Evolutionary conservation across 768 basidiomycete species (phyloP).

Genomic region (Termitomyces sp.): DNA sequence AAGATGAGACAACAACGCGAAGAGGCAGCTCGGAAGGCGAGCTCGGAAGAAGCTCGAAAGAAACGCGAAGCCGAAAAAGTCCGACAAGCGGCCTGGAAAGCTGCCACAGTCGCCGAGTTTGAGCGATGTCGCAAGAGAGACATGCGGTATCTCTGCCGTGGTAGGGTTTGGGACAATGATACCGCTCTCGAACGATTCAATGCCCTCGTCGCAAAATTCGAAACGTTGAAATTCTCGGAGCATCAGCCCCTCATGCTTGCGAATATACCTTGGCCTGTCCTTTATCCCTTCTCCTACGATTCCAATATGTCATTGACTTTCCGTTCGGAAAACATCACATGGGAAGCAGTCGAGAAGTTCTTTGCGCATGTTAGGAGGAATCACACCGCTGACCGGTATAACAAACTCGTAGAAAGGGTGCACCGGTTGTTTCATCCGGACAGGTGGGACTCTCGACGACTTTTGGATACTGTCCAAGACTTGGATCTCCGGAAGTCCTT

Average conservation of each 20-base stretch:
- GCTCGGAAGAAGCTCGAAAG: conserved; percentile 1
- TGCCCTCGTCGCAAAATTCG: conserved; percentile 5
- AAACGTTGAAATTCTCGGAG: conserved; percentile 17
- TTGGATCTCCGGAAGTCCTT: not conserved
- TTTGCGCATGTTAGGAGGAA: not conserved
- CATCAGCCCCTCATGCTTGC: conserved; percentile 12
- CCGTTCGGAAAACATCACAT: not conserved
- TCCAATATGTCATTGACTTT: not conserved
- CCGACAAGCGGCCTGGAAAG: conserved; percentile 6
- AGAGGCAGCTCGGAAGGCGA: not conserved
- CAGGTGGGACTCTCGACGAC: conserved; percentile 6
- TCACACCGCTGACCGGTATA: not conserved
- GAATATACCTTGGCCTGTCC: conserved; percentile 15
- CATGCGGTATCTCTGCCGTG: not conserved
- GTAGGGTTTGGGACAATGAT: not conserved
- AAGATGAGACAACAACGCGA: conserved; percentile 3
- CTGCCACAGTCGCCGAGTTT: not conserved
- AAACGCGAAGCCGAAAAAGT: not conserved
- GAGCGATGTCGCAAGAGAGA: conserved; percentile 11
- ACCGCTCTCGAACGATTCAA: conserved; percentile 4
- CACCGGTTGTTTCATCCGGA: conserved; percentile 11
- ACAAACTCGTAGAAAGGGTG: not conserved
- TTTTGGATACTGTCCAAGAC: conserved; percentile 7
- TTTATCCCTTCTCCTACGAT: not conserved
- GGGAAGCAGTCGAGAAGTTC: conserved; percentile 7